Percentiles rank a stretch among this genome's conserved stretches.
These are phyloP conservation scores for Corylus americana DNA, from an alignment of 306 rosid species.

Conservation along the genomic window DNA sequence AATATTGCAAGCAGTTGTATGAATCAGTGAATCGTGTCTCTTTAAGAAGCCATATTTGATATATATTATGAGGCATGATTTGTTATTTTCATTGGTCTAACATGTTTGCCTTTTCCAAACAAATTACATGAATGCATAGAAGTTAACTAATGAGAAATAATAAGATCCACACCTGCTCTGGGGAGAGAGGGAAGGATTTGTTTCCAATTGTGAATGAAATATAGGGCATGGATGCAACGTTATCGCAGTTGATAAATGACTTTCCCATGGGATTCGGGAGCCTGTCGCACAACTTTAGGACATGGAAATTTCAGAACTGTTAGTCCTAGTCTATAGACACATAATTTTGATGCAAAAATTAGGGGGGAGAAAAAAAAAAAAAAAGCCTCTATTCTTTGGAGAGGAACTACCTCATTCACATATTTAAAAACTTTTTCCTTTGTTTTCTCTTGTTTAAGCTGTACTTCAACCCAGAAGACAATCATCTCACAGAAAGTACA, in stretches of 20 bases:
- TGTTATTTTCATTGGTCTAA: neutral
- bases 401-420: slow-evolving; percentile 56
- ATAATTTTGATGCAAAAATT: neutral
- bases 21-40: neutral
- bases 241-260: slow-evolving; percentile 56
- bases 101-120: neutral
- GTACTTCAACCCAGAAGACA: slow-evolving; percentile 72
- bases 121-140: neutral
- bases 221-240: slow-evolving; percentile 47
- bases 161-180: slow-evolving; percentile 53
- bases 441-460: slow-evolving; percentile 55
- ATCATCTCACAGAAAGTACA: slow-evolving; percentile 68
- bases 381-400: neutral
- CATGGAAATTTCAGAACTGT: neutral
- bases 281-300: slow-evolving; percentile 65
- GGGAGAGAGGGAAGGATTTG: slow-evolving; percentile 58
- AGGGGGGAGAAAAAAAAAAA: neutral
- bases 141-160: neutral
- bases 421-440: slow-evolving; percentile 52
- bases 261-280: slow-evolving; percentile 64
- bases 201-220: slow-evolving; percentile 59
- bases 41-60: neutral
- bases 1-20: neutral
- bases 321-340: neutral
- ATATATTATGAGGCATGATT: neutral